Base-by-base conservation (phyloP, 495 filamentous ascomycete species). In the Podospora fimiseda region DNA sequence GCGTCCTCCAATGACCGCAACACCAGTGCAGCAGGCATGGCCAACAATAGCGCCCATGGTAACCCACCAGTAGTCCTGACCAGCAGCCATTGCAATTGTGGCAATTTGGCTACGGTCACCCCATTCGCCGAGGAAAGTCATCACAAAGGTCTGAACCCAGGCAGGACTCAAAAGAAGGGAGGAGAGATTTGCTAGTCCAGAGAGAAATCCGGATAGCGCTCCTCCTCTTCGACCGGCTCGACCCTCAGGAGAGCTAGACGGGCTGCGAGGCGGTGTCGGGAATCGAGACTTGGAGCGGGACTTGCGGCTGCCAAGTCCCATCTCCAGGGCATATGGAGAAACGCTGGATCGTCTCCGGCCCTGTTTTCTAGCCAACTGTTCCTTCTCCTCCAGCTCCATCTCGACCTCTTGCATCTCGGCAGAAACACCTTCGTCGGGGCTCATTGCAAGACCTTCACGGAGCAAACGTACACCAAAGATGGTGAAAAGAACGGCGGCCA, bases 111-210 rank as follows among this genome's bases (percentile, higher is more conserved):
- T 94, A 54, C 93, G 84, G 63, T 98, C 93, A 43, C 93, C 93
- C 93, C 94, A 97, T 68, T 98, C 93, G 9, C 93, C 93, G 23
- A 98, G 73, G 71, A 98, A 98, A 2, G 93, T 98, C 93, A 98
- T 98, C 55, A 90, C 82, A 67, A 98, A 98, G 4, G 94, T 98
- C 69, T 98, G 93, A 13, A 98, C 93, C 93, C 93, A 98, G 1
- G 91, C 93, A 2, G 93, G 93, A 64, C 88, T 94, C 15, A 98
- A 76, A 2, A 98, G 74, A 8, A 98, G 74, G 3, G 89, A 89
- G 43, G 90, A 78, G 3, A 98, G 83, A 60, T 98, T 98, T 66
- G 83, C 84, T 18, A 97, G 67, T 1, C 93, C 93, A 14, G 57
- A 60, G 6, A 74, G 50, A 37, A 70, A 62, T 14, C 68, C 65